Base-by-base conservation (phyloP, 1,139 yeast species). In the Suhomyces bolitotheri region DNA sequence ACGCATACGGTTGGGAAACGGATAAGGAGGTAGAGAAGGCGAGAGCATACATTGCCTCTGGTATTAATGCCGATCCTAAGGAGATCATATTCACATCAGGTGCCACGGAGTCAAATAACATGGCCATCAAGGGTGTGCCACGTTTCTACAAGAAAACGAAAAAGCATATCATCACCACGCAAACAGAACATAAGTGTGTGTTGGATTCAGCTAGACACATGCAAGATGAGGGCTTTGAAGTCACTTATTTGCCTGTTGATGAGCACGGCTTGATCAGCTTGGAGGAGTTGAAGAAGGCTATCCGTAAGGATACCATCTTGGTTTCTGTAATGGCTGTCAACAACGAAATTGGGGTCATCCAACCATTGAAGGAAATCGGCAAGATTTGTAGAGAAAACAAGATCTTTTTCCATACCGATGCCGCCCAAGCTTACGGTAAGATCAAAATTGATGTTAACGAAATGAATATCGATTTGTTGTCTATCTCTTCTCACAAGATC, bases 1-100 rank as follows among this genome's bases (percentile, higher is more conserved):
- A 92, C 58, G 78, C 96, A n/a, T 92, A 92, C 58, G 99, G 99
- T 23, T 92, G 99, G 99, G 99, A 92, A 65, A 86, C 98, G 5
- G 97, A 90, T 41, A 78, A 76, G 50, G 96, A 85, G 42, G 95
- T 94, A 22, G 98, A 92, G 56, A 70, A 68, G 38, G 96, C 98
- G 3, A 78, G 99, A 54, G 73, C 69, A 35, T 74, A 89, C 51
- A 73, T 92, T 38, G 97, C 98, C 4, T 71, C 72, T 25, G 76
- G 92, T 35, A 89, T 94, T 49, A 79, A 80, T 24, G 98, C 98
- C 16, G 97, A 92, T 58, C 89, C 97, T 32, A 92, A 90, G 66
- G 98, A 94, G 65, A 92, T 92, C 51, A 84, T 92, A 36, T 90
- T 92, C 70, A 92, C 97, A 1, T 84, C 95, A 4, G 99, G 99